These are phyloP conservation scores for Suhomyces ambrosiae DNA, from an alignment of 1,139 yeast genomes.

Conservation along the genomic window DNA sequence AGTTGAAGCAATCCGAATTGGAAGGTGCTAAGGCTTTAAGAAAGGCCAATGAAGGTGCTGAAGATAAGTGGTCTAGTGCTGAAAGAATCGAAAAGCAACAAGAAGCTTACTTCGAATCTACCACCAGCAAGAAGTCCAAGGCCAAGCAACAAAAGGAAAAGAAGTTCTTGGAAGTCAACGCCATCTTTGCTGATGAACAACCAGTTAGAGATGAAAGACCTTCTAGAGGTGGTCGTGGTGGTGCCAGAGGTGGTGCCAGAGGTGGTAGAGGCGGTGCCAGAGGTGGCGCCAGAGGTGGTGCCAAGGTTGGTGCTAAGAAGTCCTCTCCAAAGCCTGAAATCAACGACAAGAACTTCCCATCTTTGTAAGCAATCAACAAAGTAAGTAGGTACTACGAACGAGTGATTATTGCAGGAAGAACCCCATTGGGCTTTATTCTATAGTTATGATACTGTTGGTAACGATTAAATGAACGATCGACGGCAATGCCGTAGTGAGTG, in stretches of 20 bases:
- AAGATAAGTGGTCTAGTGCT: slow-evolving; percentile 58
- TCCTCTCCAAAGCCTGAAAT: slow-evolving; percentile 45
- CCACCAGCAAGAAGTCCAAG: slow-evolving; percentile 61
- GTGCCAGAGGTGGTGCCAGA: slow-evolving; percentile 30
- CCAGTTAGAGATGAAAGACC: slow-evolving; percentile 13
- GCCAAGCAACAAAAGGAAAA: slow-evolving; percentile 69
- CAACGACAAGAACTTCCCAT: slow-evolving; percentile 66
- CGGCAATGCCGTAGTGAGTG: neutral
- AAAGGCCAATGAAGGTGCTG: slow-evolving; percentile 62
- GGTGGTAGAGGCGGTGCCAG: slow-evolving; percentile 23
- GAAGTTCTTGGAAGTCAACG: slow-evolving; percentile 66
- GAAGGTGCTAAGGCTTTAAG: slow-evolving; percentile 47
- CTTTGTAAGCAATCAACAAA: slow-evolving; percentile 34
- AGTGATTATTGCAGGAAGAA: neutral
- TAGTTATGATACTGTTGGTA: slow-evolving; percentile 6
- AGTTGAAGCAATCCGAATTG: slow-evolving; percentile 49
- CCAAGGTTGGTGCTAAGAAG: slow-evolving; percentile 17
- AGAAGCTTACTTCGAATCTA: slow-evolving; percentile 57
- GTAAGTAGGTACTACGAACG: neutral
- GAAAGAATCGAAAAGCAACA: slow-evolving; percentile 63
- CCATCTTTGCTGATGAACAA: slow-evolving; percentile 59
- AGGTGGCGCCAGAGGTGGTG: slow-evolving; percentile 28
- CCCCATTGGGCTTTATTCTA: no score
- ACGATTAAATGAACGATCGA: slow-evolving; percentile 6
- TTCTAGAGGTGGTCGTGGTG: slow-evolving; percentile 44